Evolutionary conservation across 148 eudicot species (phyloP), one percentile per base, ranked within the genome.

Genomic region (Chenopodium album): DNA sequence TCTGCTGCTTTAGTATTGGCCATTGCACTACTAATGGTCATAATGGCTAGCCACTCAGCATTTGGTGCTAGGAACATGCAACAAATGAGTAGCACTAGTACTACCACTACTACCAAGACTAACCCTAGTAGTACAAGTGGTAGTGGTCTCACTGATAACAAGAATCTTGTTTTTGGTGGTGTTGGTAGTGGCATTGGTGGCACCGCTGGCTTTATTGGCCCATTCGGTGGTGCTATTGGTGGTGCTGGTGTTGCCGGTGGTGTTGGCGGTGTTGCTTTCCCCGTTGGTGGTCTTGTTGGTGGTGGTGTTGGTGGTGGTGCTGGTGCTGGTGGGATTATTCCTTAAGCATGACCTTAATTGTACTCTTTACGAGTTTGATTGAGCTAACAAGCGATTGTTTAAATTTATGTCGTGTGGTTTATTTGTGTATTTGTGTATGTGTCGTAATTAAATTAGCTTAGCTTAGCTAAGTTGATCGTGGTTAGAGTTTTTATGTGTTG

Each of bases 21-120:
- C 71, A 68, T 56, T 4, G 52, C 75, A 0, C 20, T 76, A 2
- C 13, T 83, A 26, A 8, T 79, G 73, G 17, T 74, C 29, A 41
- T 41, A 41, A 11, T 74, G 73, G 76, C 73, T 9, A 71, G 73
- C 56, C 78, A 75, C 22, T 66, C 62, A 1, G 75, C 85, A 83
- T 78, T 74, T 67, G 82, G 70, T 16, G 79, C 85, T 6, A 83
- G 85, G 67, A 41, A 74, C 78, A 68, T 78, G 82, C 77, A 71
- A 78, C 73, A 71, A 72, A 72, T 73, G 8, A 63, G 23, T 75
- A 67, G 7, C 31, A 41, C 7, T 26, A 4, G 34, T 26, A 41
- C 31, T 3, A 77, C 62, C 50, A 60, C 60, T 48, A 41, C 85
- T 66, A 78, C 77, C 60, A 82, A 7, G 31, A 54, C 29, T 22